A percentile compares a stretch with the other conserved stretches of the same genome.
Conservation (phyloP, 331 rosid genomes). For the Dryas integrifolia region DNA sequence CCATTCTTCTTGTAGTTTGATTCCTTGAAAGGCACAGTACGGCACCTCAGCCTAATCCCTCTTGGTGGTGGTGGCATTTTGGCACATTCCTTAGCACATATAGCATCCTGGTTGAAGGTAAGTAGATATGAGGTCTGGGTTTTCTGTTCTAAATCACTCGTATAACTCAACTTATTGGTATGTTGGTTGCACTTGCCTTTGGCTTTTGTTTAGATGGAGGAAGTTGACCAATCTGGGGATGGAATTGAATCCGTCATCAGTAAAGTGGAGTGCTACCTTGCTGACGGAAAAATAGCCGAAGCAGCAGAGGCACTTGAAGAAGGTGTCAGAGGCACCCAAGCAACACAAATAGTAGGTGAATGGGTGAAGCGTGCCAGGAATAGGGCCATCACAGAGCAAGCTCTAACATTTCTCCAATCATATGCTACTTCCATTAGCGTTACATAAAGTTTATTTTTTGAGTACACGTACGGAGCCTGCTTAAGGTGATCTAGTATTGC, state of each 20-base stretch:
- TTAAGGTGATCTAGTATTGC: not conserved
- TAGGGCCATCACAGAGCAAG: conserved; percentile 95
- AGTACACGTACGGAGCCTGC: conserved; percentile 10
- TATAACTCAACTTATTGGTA: conserved; percentile 13
- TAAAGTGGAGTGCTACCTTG: conserved; percentile 70
- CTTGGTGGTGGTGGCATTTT: conserved; percentile 80
- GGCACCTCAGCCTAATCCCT: conserved; percentile 71
- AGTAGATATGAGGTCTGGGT: conserved; percentile 20
- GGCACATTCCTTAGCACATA: conserved; percentile 70
- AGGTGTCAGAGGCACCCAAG: conserved; percentile 69
- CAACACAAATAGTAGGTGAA: conserved; percentile 61
- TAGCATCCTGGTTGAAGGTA: conserved; percentile 93
- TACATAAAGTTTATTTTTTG: conserved; percentile 32
- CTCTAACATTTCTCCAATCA: conserved; percentile 72
- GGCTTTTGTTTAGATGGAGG: conserved; percentile 54
- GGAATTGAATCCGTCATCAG: conserved; percentile 83
- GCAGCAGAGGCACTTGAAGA: conserved; percentile 89
- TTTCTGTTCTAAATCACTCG: conserved; percentile 1
- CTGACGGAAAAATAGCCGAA: conserved; percentile 79
- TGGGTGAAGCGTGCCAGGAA: conserved; percentile 80
- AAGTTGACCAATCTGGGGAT: conserved; percentile 67
- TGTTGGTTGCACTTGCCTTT: conserved; percentile 21
- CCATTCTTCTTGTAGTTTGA: conserved; percentile 59
- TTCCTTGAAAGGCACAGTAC: conserved; percentile 60
- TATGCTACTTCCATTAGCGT: conserved; percentile 77